Conservation (phyloP, 1,139 yeast species). For the Magnusiomyces tetraspermus region DNA sequence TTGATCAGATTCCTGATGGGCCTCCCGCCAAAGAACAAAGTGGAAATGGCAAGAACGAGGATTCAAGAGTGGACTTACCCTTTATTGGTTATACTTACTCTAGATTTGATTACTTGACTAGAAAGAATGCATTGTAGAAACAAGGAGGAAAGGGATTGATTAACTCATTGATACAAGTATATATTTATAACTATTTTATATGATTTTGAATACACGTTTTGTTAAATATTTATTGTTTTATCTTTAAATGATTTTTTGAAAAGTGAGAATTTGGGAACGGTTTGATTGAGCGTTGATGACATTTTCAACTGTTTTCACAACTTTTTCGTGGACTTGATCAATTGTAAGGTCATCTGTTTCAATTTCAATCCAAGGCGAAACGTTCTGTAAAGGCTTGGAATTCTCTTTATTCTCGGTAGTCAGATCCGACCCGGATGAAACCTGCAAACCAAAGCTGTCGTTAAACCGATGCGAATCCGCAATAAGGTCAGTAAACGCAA, state of each 20-base stretch:
- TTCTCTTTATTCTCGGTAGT: no score
- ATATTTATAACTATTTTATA: no score
- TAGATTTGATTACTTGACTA: conserved; percentile 81
- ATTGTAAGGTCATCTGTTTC: background rate
- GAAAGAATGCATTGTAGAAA: conserved; percentile 76
- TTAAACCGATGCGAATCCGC: background rate
- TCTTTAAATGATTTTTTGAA: background rate
- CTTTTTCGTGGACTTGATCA: conserved; percentile 1
- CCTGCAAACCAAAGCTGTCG: no score
- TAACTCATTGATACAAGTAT: no score
- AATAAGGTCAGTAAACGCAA: background rate
- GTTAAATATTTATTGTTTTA: background rate
- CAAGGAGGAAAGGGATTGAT: no score
- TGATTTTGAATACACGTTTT: no score
- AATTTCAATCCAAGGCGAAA: conserved; percentile 5
- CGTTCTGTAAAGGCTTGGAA: no score
- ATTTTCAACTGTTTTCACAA: background rate
- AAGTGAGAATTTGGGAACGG: background rate
- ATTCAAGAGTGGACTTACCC: conserved; percentile 80
- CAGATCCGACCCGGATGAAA: no score
- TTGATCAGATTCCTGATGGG: conserved; percentile 89
- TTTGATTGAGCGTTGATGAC: background rate
- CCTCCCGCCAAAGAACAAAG: conserved; percentile 38
- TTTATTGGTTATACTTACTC: conserved; percentile 95
- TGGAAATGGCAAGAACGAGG: conserved; percentile 43